Percentiles rank a stretch among this genome's conserved stretches.
Conservation (phyloP, 2,329 filamentous ascomycete genomes). For the Phyllosticta citriasiana region DNA sequence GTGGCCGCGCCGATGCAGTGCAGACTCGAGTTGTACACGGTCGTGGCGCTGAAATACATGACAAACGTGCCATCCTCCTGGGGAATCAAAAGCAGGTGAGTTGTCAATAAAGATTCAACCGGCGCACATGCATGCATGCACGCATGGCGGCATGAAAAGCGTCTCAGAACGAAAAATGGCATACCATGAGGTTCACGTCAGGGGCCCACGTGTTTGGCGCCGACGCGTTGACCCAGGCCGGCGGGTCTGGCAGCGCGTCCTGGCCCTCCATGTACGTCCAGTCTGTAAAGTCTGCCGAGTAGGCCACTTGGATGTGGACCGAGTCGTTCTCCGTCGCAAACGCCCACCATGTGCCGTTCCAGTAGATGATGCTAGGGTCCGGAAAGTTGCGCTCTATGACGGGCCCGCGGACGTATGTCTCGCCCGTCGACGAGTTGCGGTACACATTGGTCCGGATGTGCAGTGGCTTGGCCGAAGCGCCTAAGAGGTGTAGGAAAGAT, state of each 20-base stretch:
- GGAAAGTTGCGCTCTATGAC: constrained; percentile 4
- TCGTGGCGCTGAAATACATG: constrained; percentile 51
- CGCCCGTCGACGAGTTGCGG: not conserved
- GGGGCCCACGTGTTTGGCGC: constrained; percentile 23
- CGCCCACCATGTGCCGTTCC: constrained; percentile 5
- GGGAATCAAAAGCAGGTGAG: not conserved
- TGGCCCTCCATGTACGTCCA: constrained; percentile 8
- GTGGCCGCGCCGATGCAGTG: constrained; percentile 53
- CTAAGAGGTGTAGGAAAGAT: not conserved
- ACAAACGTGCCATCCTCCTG: constrained; percentile 35
- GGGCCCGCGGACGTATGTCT: constrained; percentile 5
- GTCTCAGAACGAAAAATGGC: not conserved
- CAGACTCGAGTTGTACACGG: constrained; percentile 23
- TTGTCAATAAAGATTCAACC: not conserved
- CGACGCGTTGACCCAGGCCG: constrained; percentile 9
- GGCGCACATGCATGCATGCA: not conserved
- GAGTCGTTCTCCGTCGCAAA: constrained; percentile 5
- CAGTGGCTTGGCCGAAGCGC: constrained; percentile 1
- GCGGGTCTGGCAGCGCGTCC: constrained; percentile 9
- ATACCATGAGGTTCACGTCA: constrained; percentile 15
- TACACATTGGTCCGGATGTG: not conserved
- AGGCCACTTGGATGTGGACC: constrained; percentile 9
- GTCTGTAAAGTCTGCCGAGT: constrained; percentile 4
- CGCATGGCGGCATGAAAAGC: not conserved
- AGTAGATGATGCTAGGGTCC: constrained; percentile 3